A percentile compares a stretch with the other conserved stretches of the same genome.
Evolutionary conservation across 305 asterid genomes (phyloP).

Genomic region (Fraxinus baroniana): DNA sequence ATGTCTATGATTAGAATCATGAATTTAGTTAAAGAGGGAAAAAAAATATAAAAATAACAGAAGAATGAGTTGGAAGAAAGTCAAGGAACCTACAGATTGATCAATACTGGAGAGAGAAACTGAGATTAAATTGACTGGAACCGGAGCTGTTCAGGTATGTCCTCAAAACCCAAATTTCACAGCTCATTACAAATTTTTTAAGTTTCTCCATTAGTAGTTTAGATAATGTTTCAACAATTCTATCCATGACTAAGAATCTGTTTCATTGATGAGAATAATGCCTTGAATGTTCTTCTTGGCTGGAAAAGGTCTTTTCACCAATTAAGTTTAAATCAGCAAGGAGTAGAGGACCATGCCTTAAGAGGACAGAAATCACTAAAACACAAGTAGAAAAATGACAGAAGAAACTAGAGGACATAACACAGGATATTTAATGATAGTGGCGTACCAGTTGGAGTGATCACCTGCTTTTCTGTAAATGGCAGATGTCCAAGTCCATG

Average conservation of each 20-base stretch:
- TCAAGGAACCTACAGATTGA: background rate
- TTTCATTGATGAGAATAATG: background rate
- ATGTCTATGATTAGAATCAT: background rate
- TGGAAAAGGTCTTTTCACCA: background rate
- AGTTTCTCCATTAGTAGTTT: background rate
- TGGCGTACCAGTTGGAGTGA: conserved; percentile 90
- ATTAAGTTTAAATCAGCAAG: background rate
- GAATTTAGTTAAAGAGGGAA: background rate
- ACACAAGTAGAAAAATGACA: background rate
- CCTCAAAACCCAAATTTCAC: background rate
- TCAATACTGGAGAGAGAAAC: background rate
- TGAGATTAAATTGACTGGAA: background rate
- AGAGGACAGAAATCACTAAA: background rate
- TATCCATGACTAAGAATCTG: background rate
- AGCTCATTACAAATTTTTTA: background rate
- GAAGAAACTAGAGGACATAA: background rate
- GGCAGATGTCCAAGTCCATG: conserved; percentile 99
- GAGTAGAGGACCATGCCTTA: background rate
- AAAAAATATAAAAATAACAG: background rate
- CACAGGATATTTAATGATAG: conserved; percentile 20
- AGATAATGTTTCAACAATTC: conserved; percentile 2
- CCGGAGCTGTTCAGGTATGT: background rate
- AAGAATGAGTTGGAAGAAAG: background rate
- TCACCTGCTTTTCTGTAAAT: conserved; percentile 95
- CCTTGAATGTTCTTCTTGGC: background rate